Evolutionary conservation across 345 rosid genomes (phyloP), one percentile per base, ranked within the genome.

Genomic region (Balakata baccata): DNA sequence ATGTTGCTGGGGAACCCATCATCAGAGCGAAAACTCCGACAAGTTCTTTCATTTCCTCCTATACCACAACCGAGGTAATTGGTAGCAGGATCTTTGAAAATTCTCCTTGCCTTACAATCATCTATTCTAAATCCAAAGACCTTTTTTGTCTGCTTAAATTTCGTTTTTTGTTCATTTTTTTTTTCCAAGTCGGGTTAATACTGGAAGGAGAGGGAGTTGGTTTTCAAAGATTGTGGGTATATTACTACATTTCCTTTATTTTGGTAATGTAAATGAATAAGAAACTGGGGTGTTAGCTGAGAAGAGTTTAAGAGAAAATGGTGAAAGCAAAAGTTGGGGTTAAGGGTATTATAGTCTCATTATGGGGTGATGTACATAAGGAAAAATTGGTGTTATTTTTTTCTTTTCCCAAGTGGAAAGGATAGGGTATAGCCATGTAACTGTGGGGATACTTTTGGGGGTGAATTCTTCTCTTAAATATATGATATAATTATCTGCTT

Each of bases 21-120:
- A 5, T 69, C 86, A 23, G 92, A 74, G 60, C 84, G 90, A 53
- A 90, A 78, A 74, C 96, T 94, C 62, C 78, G 87, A 72, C 96
- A 81, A 79, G 85, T 92, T 56, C 83, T 79, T 4, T 85, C 94
- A 34, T 92, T 92, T 63, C 97, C 98, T 17, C 82, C 80, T 53
- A 85, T 85, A 67, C 88, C 88, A 49, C 78, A 75, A 46, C 89
- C 89, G 11, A 90, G 93, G 89, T 92, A 83, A 80, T 57, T 14
- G 4, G 39, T 22, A 7, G 82, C 3, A 11, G 43, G 41, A 23
- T 64, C 49, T 64, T 57, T 29, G 49, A 45, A 70, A 73, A 70
- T 63, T 73, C 72, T 73, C 79, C 79, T 73, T 79, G 45, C 62
- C 77, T 72, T 78, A 9, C 64, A 67, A 69, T 81, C 77, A 67